phyloP scores from a whole-genome alignment of 2,329 filamentous ascomycete genomes.

The Chaetomiaceae sp. region DNA sequence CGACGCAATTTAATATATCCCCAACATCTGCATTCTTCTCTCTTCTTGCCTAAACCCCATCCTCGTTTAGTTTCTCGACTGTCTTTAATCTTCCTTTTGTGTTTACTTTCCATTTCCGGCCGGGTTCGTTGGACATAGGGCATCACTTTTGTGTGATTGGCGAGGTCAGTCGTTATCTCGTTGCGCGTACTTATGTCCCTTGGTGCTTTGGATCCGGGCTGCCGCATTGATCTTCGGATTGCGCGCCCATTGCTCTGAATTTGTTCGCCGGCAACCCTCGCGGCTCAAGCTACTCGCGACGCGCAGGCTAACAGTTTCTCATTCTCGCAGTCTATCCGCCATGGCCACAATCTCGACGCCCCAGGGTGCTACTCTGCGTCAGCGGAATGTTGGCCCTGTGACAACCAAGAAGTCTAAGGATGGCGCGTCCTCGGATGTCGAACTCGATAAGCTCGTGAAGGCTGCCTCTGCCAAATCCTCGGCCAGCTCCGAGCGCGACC shows the following conservation, averaged over 20 bases:
- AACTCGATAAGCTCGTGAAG: constrained; percentile 49
- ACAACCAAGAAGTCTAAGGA: constrained; percentile 48
- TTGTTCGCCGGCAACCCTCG: neutral
- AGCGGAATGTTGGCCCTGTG: constrained; percentile 47
- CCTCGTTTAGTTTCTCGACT: constrained; percentile 18
- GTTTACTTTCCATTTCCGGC: constrained; percentile 4
- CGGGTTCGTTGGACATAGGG: neutral
- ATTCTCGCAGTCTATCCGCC: constrained; percentile 24
- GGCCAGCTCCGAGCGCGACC: constrained; percentile 67
- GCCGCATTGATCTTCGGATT: neutral
- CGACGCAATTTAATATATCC: constrained; percentile 18
- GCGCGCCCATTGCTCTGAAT: neutral
- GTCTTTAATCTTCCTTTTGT: constrained; percentile 21
- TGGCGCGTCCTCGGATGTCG: constrained; percentile 39
- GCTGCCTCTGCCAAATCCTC: constrained; percentile 35
- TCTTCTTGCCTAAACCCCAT: neutral
- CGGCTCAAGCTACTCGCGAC: neutral
- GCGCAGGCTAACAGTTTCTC: neutral
- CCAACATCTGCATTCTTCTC: constrained; percentile 5
- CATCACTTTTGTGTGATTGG: neutral
- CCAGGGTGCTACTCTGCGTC: constrained; percentile 57
- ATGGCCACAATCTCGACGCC: constrained; percentile 48
- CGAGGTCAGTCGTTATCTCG: constrained; percentile 16
- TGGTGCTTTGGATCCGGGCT: no score
- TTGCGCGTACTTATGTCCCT: no score